Base-by-base conservation (phyloP, 208 protist species). In the Crithidia sp. region DNA sequence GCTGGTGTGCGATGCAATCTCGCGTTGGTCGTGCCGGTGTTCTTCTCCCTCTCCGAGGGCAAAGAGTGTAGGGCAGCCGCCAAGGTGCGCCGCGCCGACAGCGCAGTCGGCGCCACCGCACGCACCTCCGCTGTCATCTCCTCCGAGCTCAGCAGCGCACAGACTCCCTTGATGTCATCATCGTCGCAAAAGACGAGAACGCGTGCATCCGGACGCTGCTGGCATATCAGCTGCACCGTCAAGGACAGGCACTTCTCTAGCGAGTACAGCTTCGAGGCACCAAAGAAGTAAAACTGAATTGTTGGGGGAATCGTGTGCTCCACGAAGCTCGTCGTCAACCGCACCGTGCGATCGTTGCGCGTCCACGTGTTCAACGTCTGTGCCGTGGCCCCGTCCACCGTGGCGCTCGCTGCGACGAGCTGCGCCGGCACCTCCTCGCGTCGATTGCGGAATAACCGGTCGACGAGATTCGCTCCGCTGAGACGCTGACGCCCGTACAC, bases 291-390 rank as follows among this genome's bases (percentile, higher is more conserved):
- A 59, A 96, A 94, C 56, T 60, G 76, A 60, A 96, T 95, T 5
- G 84, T 89, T 8, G 80, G 71, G 7, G 92, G 92, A 53, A 96
- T 87, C 0, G 86, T 88, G 79, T 95, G 90, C 84, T 97, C 90
- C 14, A 93, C 88, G 67, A 97, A 93, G 76, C 90, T 95, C 36
- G 92, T 95, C 5, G 92, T 97, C 19, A 97, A 83, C 53, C 92
- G 90, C 70, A 94, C 89, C 39, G 90, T 90, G 64, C 84, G 90
- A 68, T 97, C 92, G 61, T 97, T 97, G 36, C 90, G 87, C 65
- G 87, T 94, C 89, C 90, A 97, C 52, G 79, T 82, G 80, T 97
- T 97, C 19, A 97, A 85, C 45, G 79, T 83, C 81, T 87, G 90
- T 55, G 92, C 92, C 10, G 92, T 97, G 45, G 80, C 76, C 56